phyloP scores from a whole-genome alignment of 164 flowering plant species.

The Vitis labrusca region DNA sequence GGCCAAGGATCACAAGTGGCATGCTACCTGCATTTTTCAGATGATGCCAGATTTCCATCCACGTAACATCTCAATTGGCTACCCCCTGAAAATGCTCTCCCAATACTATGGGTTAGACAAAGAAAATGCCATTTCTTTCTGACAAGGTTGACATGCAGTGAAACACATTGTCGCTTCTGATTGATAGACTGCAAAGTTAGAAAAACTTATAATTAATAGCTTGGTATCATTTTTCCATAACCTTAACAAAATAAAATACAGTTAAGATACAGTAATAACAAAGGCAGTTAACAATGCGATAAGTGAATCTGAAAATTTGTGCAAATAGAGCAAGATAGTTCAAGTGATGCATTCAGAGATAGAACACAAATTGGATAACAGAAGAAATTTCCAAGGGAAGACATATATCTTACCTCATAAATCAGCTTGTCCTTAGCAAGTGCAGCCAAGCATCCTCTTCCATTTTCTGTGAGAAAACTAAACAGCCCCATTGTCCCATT shows the following conservation, averaged over 20 bases:
- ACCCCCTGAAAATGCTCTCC: conserved; percentile 98
- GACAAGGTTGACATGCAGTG: conserved; percentile 51
- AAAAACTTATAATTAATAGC: conserved; percentile 4
- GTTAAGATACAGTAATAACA: background rate
- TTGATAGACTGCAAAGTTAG: conserved; percentile 66
- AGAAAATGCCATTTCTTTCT: conserved; percentile 90
- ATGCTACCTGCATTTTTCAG: conserved; percentile 91
- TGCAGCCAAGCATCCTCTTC: conserved; percentile 81
- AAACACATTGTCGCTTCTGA: conserved; percentile 71
- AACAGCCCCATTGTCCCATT: conserved; percentile 85
- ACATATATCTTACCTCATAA: conserved; percentile 57
- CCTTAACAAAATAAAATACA: background rate
- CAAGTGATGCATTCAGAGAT: background rate
- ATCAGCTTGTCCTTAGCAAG: conserved; percentile 69
- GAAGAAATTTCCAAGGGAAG: background rate
- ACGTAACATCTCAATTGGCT: conserved; percentile 79
- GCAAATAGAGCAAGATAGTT: background rate
- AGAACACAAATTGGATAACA: background rate
- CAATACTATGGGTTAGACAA: conserved; percentile 87
- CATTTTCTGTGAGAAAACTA: conserved; percentile 83
- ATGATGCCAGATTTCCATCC: conserved; percentile 81
- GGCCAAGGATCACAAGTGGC: background rate
- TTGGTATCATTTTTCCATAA: background rate
- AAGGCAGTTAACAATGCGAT: background rate
- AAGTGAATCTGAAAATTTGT: background rate